phyloP scores from a whole-genome alignment of 805 yeast species.

The Spencermartinsiella europaea region DNA sequence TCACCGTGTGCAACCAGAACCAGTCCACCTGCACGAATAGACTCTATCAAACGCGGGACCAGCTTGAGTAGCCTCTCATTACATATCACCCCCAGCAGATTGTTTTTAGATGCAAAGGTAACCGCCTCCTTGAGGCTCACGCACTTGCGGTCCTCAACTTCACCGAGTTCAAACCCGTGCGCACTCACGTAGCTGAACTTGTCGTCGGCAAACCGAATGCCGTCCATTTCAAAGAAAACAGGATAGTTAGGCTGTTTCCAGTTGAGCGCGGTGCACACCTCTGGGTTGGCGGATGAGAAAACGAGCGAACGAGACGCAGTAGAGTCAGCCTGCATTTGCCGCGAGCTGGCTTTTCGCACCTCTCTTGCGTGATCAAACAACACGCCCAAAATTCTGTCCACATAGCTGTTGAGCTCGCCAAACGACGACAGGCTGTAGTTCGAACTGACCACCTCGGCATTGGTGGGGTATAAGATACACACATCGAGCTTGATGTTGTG shows the following conservation, averaged over 20 bases:
- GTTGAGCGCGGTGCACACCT: conserved; percentile 86
- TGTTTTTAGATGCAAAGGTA: conserved; percentile 72
- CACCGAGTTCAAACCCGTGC: conserved; percentile 25
- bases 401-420: conserved; percentile 61
- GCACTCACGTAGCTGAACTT: conserved; percentile 24
- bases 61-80: conserved; percentile 64
- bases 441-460: conserved; percentile 32
- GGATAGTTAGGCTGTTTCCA: conserved; percentile 99
- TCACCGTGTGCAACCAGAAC: conserved; percentile 59
- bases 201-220: conserved; percentile 12
- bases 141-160: conserved; percentile 35
- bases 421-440: conserved; percentile 30
- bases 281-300: conserved; percentile 80
- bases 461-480: conserved; percentile 70
- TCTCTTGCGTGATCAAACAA: conserved; percentile 72
- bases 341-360: conserved; percentile 20
- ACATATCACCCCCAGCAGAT: conserved; percentile 76
- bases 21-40: conserved; percentile 74
- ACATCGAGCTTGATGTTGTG: conserved; percentile 60
- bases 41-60: conserved; percentile 70
- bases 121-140: conserved; percentile 74
- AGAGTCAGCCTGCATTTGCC: conserved; percentile 19
- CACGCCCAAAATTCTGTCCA: conserved; percentile 64
- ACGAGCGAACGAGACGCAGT: conserved; percentile 57
- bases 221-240: conserved; percentile 74